Evolutionary conservation across 257 asterid genomes (phyloP).

Genomic region (Solanum phureja): DNA sequence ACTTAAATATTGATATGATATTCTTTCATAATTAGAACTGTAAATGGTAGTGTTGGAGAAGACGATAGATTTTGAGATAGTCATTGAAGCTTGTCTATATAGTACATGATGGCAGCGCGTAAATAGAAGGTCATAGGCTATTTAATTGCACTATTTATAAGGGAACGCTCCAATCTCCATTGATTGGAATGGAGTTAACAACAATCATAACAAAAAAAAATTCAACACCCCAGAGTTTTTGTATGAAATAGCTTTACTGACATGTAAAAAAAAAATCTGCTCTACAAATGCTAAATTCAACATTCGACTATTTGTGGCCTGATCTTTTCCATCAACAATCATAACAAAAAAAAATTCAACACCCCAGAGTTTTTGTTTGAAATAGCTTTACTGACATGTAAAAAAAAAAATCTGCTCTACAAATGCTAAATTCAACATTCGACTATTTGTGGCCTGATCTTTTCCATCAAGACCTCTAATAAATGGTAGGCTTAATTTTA

Average conservation of each 20-base stretch:
- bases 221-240: not conserved
- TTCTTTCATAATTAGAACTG: not conserved
- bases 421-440: too few species aligned
- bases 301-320: not conserved
- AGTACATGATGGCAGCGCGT: not conserved
- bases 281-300: not conserved
- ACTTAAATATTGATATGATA: not conserved
- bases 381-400: too few species aligned
- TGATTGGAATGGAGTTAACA: not conserved
- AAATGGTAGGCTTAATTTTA: not conserved
- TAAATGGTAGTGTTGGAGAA: not conserved
- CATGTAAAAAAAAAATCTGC: not conserved
- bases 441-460: too few species aligned
- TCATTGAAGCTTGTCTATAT: not conserved
- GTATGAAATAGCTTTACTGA: not conserved
- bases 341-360: too few species aligned
- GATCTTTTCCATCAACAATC: too few species aligned
- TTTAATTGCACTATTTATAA: not conserved
- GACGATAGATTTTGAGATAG: not conserved
- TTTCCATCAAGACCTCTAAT: not conserved
- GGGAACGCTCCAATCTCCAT: not conserved
- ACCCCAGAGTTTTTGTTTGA: too few species aligned
- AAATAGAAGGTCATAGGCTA: not conserved
- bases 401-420: too few species aligned
- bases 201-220: not conserved